phyloP scores from a whole-genome alignment of 768 basidiomycete genomes.

The Mycena galopus region DNA sequence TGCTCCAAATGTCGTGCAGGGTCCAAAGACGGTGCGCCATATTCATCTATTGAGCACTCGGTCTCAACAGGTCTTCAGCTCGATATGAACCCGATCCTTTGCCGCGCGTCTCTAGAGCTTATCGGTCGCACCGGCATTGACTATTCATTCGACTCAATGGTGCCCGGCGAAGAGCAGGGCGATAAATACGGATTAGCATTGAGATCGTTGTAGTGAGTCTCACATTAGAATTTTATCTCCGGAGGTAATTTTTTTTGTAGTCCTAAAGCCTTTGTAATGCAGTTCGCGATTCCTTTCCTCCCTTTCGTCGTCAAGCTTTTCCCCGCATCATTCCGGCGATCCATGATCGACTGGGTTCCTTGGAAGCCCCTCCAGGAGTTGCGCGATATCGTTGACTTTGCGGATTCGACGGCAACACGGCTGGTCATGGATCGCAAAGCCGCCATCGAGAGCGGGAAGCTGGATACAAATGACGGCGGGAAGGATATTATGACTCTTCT shows the following conservation, averaged over 20 bases:
- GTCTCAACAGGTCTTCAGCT: neutral
- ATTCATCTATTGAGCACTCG: neutral
- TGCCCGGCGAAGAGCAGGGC: neutral
- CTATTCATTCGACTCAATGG: constrained; percentile 8
- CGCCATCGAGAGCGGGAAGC: neutral
- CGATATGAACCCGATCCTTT: neutral
- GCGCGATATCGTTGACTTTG: constrained; percentile 2
- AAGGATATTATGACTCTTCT: constrained; percentile 18
- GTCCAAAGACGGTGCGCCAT: neutral
- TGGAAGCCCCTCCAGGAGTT: neutral
- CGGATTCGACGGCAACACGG: neutral
- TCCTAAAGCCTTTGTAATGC: neutral
- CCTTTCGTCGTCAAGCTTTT: neutral
- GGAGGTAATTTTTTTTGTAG: neutral
- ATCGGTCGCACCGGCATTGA: constrained; percentile 5
- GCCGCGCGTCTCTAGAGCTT: neutral
- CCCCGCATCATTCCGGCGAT: neutral
- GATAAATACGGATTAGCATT: neutral
- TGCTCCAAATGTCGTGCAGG: neutral
- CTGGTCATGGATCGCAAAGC: neutral
- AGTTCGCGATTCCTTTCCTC: neutral
- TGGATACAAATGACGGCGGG: neutral
- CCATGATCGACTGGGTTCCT: neutral
- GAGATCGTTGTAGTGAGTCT: neutral
- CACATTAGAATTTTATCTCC: neutral